A percentile compares a stretch with the other conserved stretches of the same genome.
phyloP scores from a whole-genome alignment of 2,329 filamentous ascomycete species.

The Didymella keratinophila region DNA sequence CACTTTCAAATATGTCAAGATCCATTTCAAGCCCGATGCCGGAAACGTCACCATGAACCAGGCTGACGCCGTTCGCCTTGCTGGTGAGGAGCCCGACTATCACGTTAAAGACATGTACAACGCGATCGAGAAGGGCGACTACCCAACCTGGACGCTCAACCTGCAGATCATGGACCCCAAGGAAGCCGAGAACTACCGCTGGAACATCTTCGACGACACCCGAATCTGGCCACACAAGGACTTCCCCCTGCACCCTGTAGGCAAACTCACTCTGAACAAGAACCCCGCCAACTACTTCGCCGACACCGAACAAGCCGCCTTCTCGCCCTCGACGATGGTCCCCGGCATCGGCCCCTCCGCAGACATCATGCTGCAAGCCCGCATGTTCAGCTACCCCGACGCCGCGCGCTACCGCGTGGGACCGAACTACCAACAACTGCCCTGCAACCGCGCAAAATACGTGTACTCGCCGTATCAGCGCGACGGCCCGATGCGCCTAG shows the following conservation, averaged over 20 bases:
- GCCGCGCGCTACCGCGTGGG: background rate
- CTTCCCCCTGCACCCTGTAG: background rate
- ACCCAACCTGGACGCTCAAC: background rate
- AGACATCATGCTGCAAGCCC: background rate
- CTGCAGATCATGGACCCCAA: background rate
- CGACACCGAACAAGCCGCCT: background rate
- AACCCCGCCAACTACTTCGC: background rate
- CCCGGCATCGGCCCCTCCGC: background rate
- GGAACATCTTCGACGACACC: background rate
- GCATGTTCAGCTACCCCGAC: background rate
- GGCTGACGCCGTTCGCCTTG: background rate
- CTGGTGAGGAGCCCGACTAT: background rate
- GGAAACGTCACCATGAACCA: background rate
- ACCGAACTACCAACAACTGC: background rate
- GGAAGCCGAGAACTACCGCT: background rate
- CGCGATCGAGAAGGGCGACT: background rate
- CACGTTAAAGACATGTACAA: background rate
- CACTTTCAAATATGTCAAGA: background rate
- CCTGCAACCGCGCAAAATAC: background rate
- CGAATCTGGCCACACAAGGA: background rate
- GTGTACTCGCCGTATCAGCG: background rate
- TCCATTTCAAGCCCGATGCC: background rate
- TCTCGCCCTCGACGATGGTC: background rate
- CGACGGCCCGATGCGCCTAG: background rate
- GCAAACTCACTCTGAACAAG: background rate